Conservation (phyloP, 1,139 yeast genomes). For the Saccharomyces hybrid region DNA sequence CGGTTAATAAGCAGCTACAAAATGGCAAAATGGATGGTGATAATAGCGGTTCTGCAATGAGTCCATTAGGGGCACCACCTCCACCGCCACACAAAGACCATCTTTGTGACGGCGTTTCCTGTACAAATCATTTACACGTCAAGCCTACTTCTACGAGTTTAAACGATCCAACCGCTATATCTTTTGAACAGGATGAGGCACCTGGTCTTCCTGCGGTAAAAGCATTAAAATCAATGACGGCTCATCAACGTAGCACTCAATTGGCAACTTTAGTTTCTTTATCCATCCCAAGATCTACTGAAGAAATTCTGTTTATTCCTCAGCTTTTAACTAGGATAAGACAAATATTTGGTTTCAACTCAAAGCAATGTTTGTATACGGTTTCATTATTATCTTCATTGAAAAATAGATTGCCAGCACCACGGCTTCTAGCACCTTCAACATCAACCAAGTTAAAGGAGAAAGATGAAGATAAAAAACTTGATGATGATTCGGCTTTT, state of each 20-base stretch:
- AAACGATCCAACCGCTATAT: conserved; percentile 25
- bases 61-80: conserved; percentile 11
- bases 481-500: neutral
- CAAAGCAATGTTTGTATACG: conserved; percentile 58
- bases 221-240: conserved; percentile 42
- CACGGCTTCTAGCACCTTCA: conserved; percentile 30
- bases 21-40: conserved; percentile 1
- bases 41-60: neutral
- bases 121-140: conserved; percentile 43
- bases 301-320: conserved; percentile 67
- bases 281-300: conserved; percentile 69
- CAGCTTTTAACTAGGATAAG: conserved; percentile 61
- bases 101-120: conserved; percentile 49
- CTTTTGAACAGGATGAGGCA: conserved; percentile 56
- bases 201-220: conserved; percentile 74
- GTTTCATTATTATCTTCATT: conserved; percentile 64
- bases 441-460: conserved; percentile 44
- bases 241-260: conserved; percentile 41
- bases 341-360: conserved; percentile 60
- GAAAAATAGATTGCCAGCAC: conserved; percentile 51
- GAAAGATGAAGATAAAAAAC: conserved; percentile 2
- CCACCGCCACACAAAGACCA: conserved; percentile 32
- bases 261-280: conserved; percentile 63
- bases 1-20: conserved; percentile 6
- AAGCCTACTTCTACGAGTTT: conserved; percentile 26